These are phyloP conservation scores for Pseudonitzschia multiseries DNA, from an alignment of 108 stramenopile species.

Conservation along the genomic window DNA sequence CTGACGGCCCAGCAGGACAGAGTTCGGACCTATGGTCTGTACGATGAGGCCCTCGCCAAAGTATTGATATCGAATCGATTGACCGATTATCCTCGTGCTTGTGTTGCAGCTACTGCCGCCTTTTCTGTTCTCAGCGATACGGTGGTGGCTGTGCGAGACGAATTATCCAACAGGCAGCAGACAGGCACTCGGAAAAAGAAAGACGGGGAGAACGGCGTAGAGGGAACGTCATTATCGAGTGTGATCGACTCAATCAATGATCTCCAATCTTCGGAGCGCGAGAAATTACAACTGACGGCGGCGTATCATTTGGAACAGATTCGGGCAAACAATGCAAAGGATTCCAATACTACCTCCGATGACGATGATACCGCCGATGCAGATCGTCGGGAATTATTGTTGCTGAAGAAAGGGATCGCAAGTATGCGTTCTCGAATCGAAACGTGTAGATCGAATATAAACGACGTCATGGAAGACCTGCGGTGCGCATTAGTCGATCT, in stretches of 20 bases:
- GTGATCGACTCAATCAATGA: conserved; percentile 4
- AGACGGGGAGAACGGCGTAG: conserved; percentile 1
- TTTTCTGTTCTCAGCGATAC: conserved; percentile 81
- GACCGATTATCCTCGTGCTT: conserved; percentile 59
- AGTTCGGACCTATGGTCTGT: conserved; percentile 63
- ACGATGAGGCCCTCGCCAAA: conserved; percentile 50
- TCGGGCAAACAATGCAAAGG: conserved; percentile 40
- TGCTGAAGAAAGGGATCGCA: conserved; percentile 47
- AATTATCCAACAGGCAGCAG: background rate
- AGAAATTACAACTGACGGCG: conserved; percentile 81
- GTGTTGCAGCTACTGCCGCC: conserved; percentile 68
- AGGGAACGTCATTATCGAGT: background rate
- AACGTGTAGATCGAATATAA: conserved; percentile 53
- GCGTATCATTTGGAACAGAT: conserved; percentile 82
- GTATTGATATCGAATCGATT: conserved; percentile 66
- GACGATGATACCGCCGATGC: background rate
- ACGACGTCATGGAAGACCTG: conserved; percentile 77
- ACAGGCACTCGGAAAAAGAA: conserved; percentile 17
- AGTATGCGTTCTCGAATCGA: conserved; percentile 46
- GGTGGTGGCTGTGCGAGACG: conserved; percentile 47
- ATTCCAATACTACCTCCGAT: background rate
- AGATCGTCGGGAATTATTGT: conserved; percentile 37
- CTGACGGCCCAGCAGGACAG: conserved; percentile 67
- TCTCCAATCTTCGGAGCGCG: conserved; percentile 67
- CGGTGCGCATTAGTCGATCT: conserved; percentile 48